phyloP scores from a whole-genome alignment of 2,329 filamentous ascomycete genomes.

The Aspergillus sp. region DNA sequence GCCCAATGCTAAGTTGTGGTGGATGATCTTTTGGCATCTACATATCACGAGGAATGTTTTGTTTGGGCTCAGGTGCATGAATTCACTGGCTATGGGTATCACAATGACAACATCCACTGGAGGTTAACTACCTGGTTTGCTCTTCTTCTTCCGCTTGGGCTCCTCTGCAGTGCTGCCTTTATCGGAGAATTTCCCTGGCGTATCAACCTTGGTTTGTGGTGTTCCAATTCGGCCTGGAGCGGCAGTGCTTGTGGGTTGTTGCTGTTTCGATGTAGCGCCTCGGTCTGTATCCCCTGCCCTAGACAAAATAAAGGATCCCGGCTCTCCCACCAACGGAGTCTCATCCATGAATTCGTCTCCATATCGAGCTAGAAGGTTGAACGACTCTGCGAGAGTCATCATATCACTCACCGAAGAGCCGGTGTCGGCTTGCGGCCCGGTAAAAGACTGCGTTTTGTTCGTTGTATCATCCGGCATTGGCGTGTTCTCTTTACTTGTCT shows the following conservation, averaged over 20 bases:
- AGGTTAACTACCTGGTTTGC: conserved; percentile 26
- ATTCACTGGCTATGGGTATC: conserved; percentile 4
- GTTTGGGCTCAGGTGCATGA: not conserved
- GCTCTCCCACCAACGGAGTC: conserved; percentile 62
- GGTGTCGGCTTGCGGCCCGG: conserved; percentile 20
- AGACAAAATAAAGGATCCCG: conserved; percentile 61
- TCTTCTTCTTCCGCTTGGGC: conserved; percentile 40
- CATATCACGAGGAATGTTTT: not conserved
- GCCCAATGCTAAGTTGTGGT: not conserved
- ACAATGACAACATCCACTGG: not conserved
- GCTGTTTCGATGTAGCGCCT: conserved; percentile 21
- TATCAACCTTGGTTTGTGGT: conserved; percentile 35
- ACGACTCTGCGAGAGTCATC: conserved; percentile 48
- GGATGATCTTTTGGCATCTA: not conserved
- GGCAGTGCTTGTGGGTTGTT: conserved; percentile 5
- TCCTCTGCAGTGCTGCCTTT: conserved; percentile 34
- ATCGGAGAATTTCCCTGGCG: conserved; percentile 30
- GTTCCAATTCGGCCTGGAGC: conserved; percentile 25
- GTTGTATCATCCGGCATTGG: conserved; percentile 44
- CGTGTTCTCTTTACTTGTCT: conserved; percentile 51
- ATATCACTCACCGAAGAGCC: conserved; percentile 35
- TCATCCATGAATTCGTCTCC: conserved; percentile 65
- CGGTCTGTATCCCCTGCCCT: conserved; percentile 36
- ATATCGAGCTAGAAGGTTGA: conserved; percentile 53
- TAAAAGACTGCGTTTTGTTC: conserved; percentile 25